Evolutionary conservation across 495 filamentous ascomycete genomes (phyloP), one percentile per base, ranked within the genome.

Genomic region (Lepraria neglecta): DNA sequence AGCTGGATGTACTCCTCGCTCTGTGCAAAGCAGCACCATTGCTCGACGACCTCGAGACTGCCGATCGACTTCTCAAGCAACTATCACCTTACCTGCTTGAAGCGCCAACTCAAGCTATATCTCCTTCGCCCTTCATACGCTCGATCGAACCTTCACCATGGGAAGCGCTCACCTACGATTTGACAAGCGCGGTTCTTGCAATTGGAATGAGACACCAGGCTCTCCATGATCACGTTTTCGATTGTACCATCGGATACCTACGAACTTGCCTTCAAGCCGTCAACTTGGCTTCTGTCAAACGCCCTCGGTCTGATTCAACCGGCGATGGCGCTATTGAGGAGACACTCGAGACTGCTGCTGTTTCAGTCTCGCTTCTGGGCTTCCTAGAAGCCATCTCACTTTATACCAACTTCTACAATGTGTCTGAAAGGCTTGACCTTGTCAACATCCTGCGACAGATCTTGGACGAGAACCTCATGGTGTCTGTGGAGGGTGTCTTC

Each of bases 1-100:
- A 98, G 77, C 83, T 95, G 62, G 91, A 97, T 70, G 86, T 92
- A 44, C 78, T 97, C 30, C 74, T 97, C 21, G 90, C 92, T 35
- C 79, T 98, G 27, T 95, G 92, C 73, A 90, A 88, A 73, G 88
- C 94, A 30, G 88, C 91, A 10, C 85, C 89, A 19, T 76, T 83
- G 17, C 74, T 97, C 15, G 77, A 83, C 19, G 80, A 79, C 55
- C 67, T 75, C 6, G 82, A 89, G 58, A 86, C 84, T 70, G 90
- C 91, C 45, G 80, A 87, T 66, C 86, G 82, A 68, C 80, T 97
- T 40, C 78, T 84, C 19, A 72, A 75, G 4, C 91, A 92, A 68
- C 74, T 98, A 40, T 80, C 85, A 14, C 87, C 84, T 10, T 97
- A 97, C 72, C 77, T 97, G 40, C 81, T 88, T 58, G 90, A 96